phyloP scores from a whole-genome alignment of 768 basidiomycete species.

The Amanita pseudoporphyria region DNA sequence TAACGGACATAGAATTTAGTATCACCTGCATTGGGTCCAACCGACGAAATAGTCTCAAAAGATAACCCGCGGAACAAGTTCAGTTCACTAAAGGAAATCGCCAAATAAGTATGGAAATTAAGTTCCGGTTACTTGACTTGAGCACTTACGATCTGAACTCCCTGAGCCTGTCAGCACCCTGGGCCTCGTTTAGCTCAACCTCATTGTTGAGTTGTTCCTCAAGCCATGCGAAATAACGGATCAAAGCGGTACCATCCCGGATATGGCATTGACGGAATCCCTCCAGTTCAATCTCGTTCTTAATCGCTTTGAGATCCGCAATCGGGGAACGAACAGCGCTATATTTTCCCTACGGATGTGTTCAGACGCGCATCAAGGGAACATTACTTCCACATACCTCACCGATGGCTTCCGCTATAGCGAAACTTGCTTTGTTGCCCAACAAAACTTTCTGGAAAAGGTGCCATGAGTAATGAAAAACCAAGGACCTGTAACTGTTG shows the following conservation, averaged over 20 bases:
- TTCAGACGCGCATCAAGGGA: background rate
- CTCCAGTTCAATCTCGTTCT: constrained; percentile 73
- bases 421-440: constrained; percentile 69
- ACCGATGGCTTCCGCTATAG: constrained; percentile 74
- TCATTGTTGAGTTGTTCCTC: constrained; percentile 71
- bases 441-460: constrained; percentile 59
- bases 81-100: constrained; percentile 44
- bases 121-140: constrained; percentile 1
- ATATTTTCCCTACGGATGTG: constrained; percentile 41
- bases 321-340: constrained; percentile 60
- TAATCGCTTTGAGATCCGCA: constrained; percentile 71
- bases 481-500: background rate
- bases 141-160: constrained; percentile 63
- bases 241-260: constrained; percentile 82
- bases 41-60: constrained; percentile 87
- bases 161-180: constrained; percentile 74
- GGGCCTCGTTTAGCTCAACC: constrained; percentile 59
- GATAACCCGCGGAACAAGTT: constrained; percentile 79
- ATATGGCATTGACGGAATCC: constrained; percentile 88
- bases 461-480: background rate
- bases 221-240: constrained; percentile 90
- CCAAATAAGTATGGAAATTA: background rate
- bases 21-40: constrained; percentile 79
- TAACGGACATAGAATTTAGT: background rate
- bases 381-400: constrained; percentile 30